A percentile compares a stretch with the other conserved stretches of the same genome.
These are phyloP conservation scores for Rhodotorula sphaerocarpa DNA, from an alignment of 768 basidiomycete genomes.

Conservation along the genomic window DNA sequence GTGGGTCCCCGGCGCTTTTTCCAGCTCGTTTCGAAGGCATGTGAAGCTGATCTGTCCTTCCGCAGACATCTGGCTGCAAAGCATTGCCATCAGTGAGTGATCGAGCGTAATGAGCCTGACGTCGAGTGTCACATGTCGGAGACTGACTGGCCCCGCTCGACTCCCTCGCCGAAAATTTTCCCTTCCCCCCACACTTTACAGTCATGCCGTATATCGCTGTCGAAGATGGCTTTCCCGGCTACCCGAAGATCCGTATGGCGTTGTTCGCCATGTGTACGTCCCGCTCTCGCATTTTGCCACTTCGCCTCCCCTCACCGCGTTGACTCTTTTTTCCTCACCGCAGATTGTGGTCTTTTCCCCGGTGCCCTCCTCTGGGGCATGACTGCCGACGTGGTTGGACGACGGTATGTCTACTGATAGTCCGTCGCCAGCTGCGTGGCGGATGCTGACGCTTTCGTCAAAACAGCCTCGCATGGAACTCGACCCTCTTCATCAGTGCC, in stretches of 20 bases:
- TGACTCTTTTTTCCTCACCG: too few relatives aligned
- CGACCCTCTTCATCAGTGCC: background rate
- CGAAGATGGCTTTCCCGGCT: background rate
- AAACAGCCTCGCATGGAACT: background rate
- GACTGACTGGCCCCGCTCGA: too few relatives aligned
- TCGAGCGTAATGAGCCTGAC: too few relatives aligned
- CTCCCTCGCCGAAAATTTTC: too few relatives aligned
- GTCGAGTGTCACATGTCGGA: too few relatives aligned
- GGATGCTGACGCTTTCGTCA: background rate
- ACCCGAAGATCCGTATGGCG: background rate
- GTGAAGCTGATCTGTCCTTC: too few relatives aligned
- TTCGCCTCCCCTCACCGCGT: too few relatives aligned
- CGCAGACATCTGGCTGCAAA: conserved; percentile 1
- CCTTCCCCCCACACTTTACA: too few relatives aligned
- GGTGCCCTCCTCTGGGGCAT: background rate
- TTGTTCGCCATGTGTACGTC: background rate
- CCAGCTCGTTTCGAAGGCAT: too few relatives aligned
- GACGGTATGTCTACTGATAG: background rate
- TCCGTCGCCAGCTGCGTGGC: background rate
- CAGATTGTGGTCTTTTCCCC: background rate
- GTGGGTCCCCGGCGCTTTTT: too few relatives aligned
- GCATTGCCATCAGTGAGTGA: background rate
- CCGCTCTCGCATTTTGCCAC: too few relatives aligned
- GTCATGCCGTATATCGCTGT: background rate
- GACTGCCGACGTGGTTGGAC: background rate